These are phyloP conservation scores for Straminergon stramineum DNA, from an alignment of 225 moss, liverwort and hornwort genomes.

Conservation along the genomic window DNA sequence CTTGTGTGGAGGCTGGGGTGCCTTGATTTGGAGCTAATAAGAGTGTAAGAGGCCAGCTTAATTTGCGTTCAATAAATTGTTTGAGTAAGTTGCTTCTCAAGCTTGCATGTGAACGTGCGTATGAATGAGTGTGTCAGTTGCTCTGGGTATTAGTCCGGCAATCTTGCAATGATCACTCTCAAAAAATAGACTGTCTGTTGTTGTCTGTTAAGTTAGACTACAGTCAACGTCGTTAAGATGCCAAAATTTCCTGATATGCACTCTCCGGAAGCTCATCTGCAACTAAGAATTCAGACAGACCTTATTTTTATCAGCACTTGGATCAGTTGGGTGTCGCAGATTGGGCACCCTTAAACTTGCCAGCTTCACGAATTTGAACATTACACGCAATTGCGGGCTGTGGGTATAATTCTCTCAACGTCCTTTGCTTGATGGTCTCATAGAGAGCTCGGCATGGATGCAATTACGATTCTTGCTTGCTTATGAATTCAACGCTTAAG, in stretches of 20 bases:
- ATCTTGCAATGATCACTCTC: background rate
- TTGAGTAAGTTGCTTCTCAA: background rate
- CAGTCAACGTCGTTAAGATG: background rate
- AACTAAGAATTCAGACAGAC: background rate
- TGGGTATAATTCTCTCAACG: background rate
- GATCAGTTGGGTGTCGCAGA: background rate
- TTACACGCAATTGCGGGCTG: background rate
- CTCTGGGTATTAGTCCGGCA: background rate
- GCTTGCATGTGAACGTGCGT: background rate
- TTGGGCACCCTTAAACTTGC: background rate
- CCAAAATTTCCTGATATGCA: background rate
- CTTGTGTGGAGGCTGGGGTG: background rate
- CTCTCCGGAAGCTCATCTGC: background rate
- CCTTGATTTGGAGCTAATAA: background rate
- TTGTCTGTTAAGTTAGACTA: background rate
- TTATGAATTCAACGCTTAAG: background rate
- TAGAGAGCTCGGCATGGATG: background rate
- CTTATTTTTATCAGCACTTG: background rate
- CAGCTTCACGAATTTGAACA: background rate
- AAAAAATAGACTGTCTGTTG: background rate
- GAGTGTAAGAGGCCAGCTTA: background rate
- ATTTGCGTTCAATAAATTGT: background rate
- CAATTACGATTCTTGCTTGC: background rate
- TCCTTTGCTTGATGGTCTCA: background rate
- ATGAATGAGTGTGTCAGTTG: background rate